Conservation (phyloP, 768 basidiomycete species). For the Lactifluus rugatus region DNA sequence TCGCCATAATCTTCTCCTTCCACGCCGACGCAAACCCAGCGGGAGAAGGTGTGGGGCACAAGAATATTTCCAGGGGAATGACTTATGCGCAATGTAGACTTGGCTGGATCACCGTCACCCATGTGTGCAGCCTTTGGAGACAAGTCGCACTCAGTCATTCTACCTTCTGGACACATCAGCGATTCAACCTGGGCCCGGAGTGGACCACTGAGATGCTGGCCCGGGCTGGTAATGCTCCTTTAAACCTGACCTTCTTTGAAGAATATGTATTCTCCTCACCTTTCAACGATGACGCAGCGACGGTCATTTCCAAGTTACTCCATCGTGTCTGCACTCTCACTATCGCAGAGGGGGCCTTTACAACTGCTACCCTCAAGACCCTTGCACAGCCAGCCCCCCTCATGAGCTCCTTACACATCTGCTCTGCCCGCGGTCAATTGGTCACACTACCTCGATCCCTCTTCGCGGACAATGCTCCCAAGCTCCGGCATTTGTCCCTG, state of each 20-base stretch:
- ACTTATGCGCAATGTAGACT: neutral
- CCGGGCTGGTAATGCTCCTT: conserved; percentile 4
- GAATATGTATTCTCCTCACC: neutral
- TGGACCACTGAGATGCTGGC: conserved; percentile 8
- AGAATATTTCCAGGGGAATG: neutral
- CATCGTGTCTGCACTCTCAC: conserved; percentile 4
- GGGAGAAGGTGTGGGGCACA: neutral
- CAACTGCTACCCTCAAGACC: neutral
- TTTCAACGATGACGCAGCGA: neutral
- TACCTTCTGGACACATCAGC: conserved; percentile 5
- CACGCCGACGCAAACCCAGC: conserved; percentile 1
- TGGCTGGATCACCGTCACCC: conserved; percentile 12
- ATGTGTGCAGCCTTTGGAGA: conserved; percentile 14
- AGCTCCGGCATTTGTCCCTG: neutral
- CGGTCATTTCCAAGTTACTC: conserved; percentile 4
- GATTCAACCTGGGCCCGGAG: conserved; percentile 8
- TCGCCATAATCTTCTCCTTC: conserved; percentile 2
- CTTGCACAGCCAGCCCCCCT: conserved; percentile 1
- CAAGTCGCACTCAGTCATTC: conserved; percentile 4
- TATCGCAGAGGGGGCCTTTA: neutral
- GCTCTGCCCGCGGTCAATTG: neutral
- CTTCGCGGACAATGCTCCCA: neutral
- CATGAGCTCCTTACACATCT: neutral
- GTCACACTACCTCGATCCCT: neutral
- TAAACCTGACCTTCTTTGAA: neutral